Evolutionary conservation across 2,329 filamentous ascomycete species (phyloP).

Genomic region (Aspergillus bombycis): DNA sequence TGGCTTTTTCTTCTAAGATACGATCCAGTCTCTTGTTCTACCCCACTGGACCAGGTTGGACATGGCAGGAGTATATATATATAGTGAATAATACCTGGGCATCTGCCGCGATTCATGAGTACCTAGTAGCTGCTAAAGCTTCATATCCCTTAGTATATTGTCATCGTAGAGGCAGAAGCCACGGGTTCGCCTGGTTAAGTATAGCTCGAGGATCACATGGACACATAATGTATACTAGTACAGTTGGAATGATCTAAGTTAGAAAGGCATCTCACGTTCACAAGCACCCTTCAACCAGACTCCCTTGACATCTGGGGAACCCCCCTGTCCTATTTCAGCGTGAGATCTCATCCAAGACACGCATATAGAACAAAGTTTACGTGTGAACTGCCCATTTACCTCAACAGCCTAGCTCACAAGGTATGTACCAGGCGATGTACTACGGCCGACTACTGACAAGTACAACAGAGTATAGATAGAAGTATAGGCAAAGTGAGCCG

Average conservation of each 20-base stretch:
- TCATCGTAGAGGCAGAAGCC: neutral
- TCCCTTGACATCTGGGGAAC: no score
- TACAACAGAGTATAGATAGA: neutral
- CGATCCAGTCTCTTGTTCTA: neutral
- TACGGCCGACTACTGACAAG: neutral
- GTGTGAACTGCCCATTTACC: no score
- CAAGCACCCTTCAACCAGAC: neutral
- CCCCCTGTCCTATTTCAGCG: no score
- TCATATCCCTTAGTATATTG: neutral
- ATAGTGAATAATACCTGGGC: neutral
- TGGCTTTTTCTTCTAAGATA: neutral
- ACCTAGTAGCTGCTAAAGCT: neutral
- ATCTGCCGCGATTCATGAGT: neutral
- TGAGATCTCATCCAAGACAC: no score
- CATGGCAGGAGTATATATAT: neutral
- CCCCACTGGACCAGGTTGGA: neutral
- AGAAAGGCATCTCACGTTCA: neutral
- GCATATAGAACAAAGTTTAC: no score
- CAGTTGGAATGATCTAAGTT: no score
- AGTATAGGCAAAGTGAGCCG: neutral
- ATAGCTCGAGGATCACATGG: neutral
- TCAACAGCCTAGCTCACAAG: neutral
- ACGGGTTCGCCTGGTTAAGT: neutral
- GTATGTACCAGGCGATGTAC: neutral
- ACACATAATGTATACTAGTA: neutral